phyloP scores from a whole-genome alignment of 1,284 basidiomycete species.

The Ganoderma multipileum region DNA sequence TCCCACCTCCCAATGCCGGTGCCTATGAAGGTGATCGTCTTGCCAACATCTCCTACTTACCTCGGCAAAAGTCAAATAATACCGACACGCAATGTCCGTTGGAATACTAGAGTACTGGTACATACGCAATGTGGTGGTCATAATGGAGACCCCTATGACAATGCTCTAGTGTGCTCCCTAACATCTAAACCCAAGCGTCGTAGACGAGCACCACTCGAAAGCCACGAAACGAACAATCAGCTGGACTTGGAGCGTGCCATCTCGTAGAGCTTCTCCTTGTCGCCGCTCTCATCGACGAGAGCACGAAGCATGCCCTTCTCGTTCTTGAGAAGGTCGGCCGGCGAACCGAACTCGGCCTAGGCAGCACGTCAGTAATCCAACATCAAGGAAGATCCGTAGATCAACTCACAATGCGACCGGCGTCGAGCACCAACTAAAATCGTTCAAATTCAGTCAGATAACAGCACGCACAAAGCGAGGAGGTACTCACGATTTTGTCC shows the following conservation, averaged over 20 bases:
- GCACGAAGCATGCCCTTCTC: slow-evolving; percentile 43
- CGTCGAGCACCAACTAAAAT: slow-evolving; percentile 43
- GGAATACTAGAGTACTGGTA: background rate
- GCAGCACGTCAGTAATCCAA: background rate
- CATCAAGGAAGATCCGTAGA: too few relatives aligned
- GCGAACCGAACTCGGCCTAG: slow-evolving; percentile 45
- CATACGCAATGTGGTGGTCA: background rate
- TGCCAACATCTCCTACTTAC: too few relatives aligned
- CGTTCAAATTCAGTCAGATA: background rate
- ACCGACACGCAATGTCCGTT: background rate
- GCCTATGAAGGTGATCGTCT: too few relatives aligned
- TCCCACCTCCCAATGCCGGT: too few relatives aligned
- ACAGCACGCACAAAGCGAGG: background rate
- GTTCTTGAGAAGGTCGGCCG: slow-evolving; percentile 43
- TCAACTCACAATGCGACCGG: slow-evolving; percentile 38
- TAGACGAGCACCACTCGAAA: background rate
- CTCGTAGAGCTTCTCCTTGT: slow-evolving; percentile 42
- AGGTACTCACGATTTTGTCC: slow-evolving; percentile 27
- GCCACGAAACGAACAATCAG: background rate
- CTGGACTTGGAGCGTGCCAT: slow-evolving; percentile 27
- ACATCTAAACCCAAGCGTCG: background rate
- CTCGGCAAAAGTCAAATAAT: background rate
- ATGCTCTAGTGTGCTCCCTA: background rate
- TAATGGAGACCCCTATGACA: background rate
- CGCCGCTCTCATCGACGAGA: slow-evolving; percentile 47